Conservation (phyloP, 1,284 basidiomycete species). For the Chalciporus sp. region DNA sequence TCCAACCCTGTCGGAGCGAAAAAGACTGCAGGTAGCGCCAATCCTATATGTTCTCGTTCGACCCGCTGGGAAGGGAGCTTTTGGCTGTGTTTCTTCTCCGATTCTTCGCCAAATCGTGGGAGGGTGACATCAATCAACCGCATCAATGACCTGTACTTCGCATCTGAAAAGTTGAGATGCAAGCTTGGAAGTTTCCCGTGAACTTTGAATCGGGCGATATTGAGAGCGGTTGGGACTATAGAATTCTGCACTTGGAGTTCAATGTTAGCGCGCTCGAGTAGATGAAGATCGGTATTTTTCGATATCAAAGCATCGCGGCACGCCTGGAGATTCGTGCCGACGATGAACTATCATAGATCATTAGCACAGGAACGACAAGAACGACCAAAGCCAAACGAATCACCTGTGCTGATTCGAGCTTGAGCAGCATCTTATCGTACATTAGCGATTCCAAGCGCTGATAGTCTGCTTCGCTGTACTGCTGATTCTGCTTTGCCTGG, state of each 20-base stretch:
- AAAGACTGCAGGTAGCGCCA: constrained; percentile 56
- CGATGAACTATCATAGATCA: constrained; percentile 69
- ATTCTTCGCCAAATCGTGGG: constrained; percentile 76
- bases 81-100: constrained; percentile 30
- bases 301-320: constrained; percentile 79
- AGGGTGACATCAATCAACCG: constrained; percentile 90
- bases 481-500: constrained; percentile 82
- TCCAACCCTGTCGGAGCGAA: constrained; percentile 55
- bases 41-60: constrained; percentile 37
- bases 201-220: constrained; percentile 89
- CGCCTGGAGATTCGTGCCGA: constrained; percentile 84
- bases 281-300: constrained; percentile 68
- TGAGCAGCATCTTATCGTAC: constrained; percentile 93
- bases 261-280: constrained; percentile 93
- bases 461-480: constrained; percentile 92
- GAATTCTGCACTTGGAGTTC: constrained; percentile 92
- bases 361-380: constrained; percentile 1
- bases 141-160: constrained; percentile 96
- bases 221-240: constrained; percentile 87
- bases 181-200: constrained; percentile 89
- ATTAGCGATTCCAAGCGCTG: constrained; percentile 88
- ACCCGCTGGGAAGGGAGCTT: constrained; percentile 27
- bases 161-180: constrained; percentile 93
- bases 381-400: constrained; percentile 8
- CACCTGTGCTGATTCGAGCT: constrained; percentile 90